These are phyloP conservation scores for Favolaschia claudopus DNA, from an alignment of 768 basidiomycete genomes.

Conservation along the genomic window DNA sequence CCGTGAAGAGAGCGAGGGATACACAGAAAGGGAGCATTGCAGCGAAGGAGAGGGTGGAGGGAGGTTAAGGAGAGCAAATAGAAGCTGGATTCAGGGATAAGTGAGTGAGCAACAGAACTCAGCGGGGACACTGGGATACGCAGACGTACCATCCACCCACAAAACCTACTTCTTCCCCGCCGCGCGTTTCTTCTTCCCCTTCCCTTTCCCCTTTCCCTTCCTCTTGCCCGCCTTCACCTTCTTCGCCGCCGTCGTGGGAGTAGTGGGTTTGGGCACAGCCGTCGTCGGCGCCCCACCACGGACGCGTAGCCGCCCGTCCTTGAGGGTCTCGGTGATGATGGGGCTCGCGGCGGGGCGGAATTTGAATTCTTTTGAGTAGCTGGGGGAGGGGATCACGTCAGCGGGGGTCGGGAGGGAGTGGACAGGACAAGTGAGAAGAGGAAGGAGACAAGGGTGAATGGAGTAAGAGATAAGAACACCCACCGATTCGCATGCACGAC, in stretches of 20 bases:
- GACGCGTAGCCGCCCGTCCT: conserved; percentile 72
- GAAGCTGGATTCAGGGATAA: too few relatives aligned
- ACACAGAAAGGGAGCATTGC: too few relatives aligned
- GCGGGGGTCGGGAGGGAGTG: neutral
- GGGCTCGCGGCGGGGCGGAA: conserved; percentile 88
- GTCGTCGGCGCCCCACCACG: conserved; percentile 70
- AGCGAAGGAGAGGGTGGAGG: too few relatives aligned
- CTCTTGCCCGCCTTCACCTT: conserved; percentile 33
- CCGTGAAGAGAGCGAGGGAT: too few relatives aligned
- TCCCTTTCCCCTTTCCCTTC: conserved; percentile 28
- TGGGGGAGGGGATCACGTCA: conserved; percentile 35
- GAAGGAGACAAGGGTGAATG: neutral
- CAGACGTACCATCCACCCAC: too few relatives aligned
- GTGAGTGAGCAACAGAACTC: too few relatives aligned
- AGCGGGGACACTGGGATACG: too few relatives aligned
- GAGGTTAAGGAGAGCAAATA: too few relatives aligned
- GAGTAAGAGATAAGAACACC: neutral
- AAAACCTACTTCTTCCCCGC: conserved; percentile 20
- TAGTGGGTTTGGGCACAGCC: conserved; percentile 20
- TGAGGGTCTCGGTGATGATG: conserved; percentile 76
- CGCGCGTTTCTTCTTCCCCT: conserved; percentile 27
- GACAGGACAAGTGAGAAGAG: neutral
- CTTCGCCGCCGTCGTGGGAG: conserved; percentile 28
- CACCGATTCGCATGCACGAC: conserved; percentile 73
- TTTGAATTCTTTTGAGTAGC: conserved; percentile 85